A percentile compares a stretch with the other conserved stretches of the same genome.
phyloP scores from a whole-genome alignment of 2,329 filamentous ascomycete genomes.

The Aspergillus fischeri region DNA sequence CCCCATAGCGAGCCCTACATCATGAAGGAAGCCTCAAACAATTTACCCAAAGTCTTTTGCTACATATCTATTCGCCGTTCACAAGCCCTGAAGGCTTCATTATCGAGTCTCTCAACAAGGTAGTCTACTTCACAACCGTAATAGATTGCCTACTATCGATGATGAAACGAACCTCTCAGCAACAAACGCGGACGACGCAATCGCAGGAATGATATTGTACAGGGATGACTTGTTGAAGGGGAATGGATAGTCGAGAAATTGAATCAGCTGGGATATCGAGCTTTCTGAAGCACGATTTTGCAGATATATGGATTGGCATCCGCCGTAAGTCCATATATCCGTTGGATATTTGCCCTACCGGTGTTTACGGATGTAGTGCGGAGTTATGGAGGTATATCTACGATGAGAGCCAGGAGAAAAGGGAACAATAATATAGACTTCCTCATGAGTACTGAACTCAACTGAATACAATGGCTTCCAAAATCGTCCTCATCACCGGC shows the following conservation, averaged over 20 bases:
- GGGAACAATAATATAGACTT: background rate
- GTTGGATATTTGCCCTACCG: background rate
- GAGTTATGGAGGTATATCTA: background rate
- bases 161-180: background rate
- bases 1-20: background rate
- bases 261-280: too few relatives aligned
- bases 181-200: background rate
- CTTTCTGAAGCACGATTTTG: too few relatives aligned
- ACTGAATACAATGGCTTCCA: background rate
- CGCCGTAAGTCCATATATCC: background rate
- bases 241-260: too few relatives aligned
- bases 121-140: background rate
- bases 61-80: background rate
- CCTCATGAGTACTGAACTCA: background rate
- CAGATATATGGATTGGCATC: too few relatives aligned
- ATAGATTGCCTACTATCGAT: background rate
- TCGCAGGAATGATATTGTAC: background rate
- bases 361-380: background rate
- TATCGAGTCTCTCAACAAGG: background rate
- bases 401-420: too few relatives aligned
- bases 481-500: constrained; percentile 56
- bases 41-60: background rate
- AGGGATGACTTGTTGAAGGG: background rate
- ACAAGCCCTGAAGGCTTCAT: background rate
- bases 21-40: background rate